Evolutionary conservation across 2,329 filamentous ascomycete species (phyloP), one percentile per base, ranked within the genome.

Genomic region (Aspergillus sp.): DNA sequence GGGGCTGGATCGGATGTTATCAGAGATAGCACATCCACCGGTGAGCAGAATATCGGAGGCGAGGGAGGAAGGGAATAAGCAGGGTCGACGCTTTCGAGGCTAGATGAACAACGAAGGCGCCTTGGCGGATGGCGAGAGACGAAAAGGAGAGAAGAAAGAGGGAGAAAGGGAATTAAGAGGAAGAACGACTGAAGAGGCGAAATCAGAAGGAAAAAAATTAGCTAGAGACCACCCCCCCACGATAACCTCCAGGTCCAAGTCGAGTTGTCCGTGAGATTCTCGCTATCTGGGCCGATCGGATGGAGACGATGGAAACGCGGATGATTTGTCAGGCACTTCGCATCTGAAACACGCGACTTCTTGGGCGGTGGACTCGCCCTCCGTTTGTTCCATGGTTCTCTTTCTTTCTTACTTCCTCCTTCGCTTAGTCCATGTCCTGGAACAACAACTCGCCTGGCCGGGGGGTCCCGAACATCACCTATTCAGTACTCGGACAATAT

Each of bases 311-410:
- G 56, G 54, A 55, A 57, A 54, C 52, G 51, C 57, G 47, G 51
- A 24, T 65, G 64, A 66, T 66, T 65, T 65, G 64, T 63, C 63
- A 42, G 62, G 52, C 59, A 52, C 29, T 42, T 9, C 39, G 42
- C 51, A 66, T 51, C 63, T 66, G 64, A 66, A 66, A 66, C 64
- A 66, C 22, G 12, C 53, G 49, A 31, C 24, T 49, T 51, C 54
- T 60, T 54, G 22, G n/a, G 42, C 42, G 42, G 42, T 46, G 16
- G 42, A 36, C 7, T 24, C 24, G 14, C 11, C 42, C 42, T 18
- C 42, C 42, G 6, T 9, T 9, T 29, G 45, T 10, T 47, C 45
- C 45, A 47, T 24, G 54, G 57, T 49, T 56, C 46, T 11, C 24
- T 49, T 18, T 12, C 18, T 18, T 46, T n/a, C 16, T 46, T 14